Evolutionary conservation across 179 eudicot species (phyloP), one percentile per base, ranked within the genome.

Genomic region (Drosera spatulata): DNA sequence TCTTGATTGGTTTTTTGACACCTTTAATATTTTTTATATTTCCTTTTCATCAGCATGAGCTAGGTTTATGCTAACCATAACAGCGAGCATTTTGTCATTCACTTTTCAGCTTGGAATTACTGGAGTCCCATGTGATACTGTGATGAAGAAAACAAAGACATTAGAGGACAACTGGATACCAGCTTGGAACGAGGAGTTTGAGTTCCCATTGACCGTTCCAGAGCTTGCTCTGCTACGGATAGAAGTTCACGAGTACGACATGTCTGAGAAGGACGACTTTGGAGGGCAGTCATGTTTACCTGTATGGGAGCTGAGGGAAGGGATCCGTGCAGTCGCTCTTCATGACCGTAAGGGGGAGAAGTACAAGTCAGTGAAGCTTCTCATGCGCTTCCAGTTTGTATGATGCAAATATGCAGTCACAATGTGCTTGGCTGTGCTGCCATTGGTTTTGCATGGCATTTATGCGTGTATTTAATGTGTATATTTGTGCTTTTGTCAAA

Each of bases 231-330:
- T 93, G 60, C 93, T 93, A 13, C 69, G 96, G 12, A 51, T 93
- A 50, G 93, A 88, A 74, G 99, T 93, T 63, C 93, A 82, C 41
- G 99, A 93, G 72, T 85, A 88, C 50, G 96, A 93, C 77, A 85
- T 79, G 87, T 84, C 95, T 0, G 96, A 84, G 58, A 84, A 86
- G 71, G 96, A 93, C 53, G 99, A 93, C 65, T 93, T 93, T 57
- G 99, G 80, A 8, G 99, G 99, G 44, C 99, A 93, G 66, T 70
- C 88, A 11, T 82, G 87, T 66, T 72, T 88, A 33, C 99, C 95
- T 2, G 71, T 93, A n/a, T 74, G 81, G 47, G 99, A 88, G 66
- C 63, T 93, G 49, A 73, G 79, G 61, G 71, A 79, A 69, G 96
- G 99, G 42, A 81, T 86, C 39, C 82, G 96, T 44, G 74, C 88